phyloP scores from a whole-genome alignment of 2,329 filamentous ascomycete genomes.

The Fonsecaea monophora region DNA sequence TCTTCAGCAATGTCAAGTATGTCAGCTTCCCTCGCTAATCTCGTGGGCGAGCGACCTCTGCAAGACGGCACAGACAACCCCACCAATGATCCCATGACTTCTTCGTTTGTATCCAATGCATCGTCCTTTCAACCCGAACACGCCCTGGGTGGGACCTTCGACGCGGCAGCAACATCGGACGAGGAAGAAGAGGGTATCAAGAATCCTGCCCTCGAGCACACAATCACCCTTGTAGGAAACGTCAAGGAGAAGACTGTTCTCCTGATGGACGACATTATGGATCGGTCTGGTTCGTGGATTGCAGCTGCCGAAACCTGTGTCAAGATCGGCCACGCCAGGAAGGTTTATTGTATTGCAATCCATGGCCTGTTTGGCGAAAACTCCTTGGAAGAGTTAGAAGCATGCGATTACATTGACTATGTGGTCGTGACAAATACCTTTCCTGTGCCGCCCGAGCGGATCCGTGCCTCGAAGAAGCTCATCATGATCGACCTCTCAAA shows the following conservation, averaged over 20 bases:
- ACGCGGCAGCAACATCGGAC: constrained; percentile 81
- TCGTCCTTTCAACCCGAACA: constrained; percentile 74
- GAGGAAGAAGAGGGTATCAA: constrained; percentile 91
- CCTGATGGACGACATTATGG: constrained; percentile 98
- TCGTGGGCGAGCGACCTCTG: constrained; percentile 55
- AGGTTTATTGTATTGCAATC: constrained; percentile 96
- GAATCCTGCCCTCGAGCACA: constrained; percentile 83
- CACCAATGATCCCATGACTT: constrained; percentile 86
- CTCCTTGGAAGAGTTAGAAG: constrained; percentile 85
- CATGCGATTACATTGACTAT: constrained; percentile 89
- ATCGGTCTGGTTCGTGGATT: constrained; percentile 96
- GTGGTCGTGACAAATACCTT: constrained; percentile 98
- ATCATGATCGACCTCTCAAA: constrained; percentile 88
- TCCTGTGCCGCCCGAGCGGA: constrained; percentile 79
- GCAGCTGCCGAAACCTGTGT: constrained; percentile 89
- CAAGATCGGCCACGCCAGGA: constrained; percentile 87
- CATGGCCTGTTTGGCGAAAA: constrained; percentile 93
- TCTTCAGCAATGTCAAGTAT: constrained; percentile 72
- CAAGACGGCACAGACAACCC: constrained; percentile 57
- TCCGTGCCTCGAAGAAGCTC: constrained; percentile 77
- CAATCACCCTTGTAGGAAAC: constrained; percentile 96
- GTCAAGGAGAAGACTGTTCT: constrained; percentile 87
- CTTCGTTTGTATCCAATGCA: constrained; percentile 77
- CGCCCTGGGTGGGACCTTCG: constrained; percentile 81
- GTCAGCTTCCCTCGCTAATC: constrained; percentile 66